Evolutionary conservation across 495 filamentous ascomycete genomes (phyloP).

Genomic region (Penicillium riverlandense): DNA sequence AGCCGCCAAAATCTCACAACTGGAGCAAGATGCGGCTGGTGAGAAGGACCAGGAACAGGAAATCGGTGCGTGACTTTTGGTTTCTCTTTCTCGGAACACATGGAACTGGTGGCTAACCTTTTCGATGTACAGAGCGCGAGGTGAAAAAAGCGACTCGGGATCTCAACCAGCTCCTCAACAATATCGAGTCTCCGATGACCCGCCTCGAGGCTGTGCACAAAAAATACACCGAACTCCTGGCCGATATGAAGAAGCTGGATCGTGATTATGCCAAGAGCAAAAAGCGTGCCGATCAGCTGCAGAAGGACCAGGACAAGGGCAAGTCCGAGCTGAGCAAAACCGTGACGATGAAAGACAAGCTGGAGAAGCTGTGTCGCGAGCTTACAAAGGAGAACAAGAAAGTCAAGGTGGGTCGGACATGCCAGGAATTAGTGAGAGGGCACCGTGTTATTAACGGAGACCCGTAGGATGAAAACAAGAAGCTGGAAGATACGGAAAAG

Average conservation of each 20-base stretch:
- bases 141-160: conserved; percentile 94
- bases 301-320: conserved; percentile 91
- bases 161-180: conserved; percentile 69
- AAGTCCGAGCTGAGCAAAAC: conserved; percentile 84
- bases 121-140: conserved; percentile 53
- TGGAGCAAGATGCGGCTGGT: conserved; percentile 85
- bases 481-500: conserved; percentile 74
- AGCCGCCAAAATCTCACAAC: conserved; percentile 87
- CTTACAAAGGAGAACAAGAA: conserved; percentile 94
- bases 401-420: conserved; percentile 63
- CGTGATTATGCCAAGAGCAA: conserved; percentile 91
- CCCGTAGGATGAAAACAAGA: conserved; percentile 79
- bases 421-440: neutral
- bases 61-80: conserved; percentile 68
- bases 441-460: too few species aligned
- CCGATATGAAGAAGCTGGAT: conserved; percentile 91
- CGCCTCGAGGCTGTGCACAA: conserved; percentile 83
- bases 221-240: conserved; percentile 82
- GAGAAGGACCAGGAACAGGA: conserved; percentile 94
- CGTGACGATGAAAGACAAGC: conserved; percentile 79
- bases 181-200: conserved; percentile 65
- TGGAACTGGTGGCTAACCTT: conserved; percentile 1
- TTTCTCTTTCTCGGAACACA: neutral
- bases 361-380: conserved; percentile 90
- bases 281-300: conserved; percentile 87